These are phyloP conservation scores for Ammopiptanthus mongolicus DNA, from an alignment of 306 rosid species.

Conservation along the genomic window DNA sequence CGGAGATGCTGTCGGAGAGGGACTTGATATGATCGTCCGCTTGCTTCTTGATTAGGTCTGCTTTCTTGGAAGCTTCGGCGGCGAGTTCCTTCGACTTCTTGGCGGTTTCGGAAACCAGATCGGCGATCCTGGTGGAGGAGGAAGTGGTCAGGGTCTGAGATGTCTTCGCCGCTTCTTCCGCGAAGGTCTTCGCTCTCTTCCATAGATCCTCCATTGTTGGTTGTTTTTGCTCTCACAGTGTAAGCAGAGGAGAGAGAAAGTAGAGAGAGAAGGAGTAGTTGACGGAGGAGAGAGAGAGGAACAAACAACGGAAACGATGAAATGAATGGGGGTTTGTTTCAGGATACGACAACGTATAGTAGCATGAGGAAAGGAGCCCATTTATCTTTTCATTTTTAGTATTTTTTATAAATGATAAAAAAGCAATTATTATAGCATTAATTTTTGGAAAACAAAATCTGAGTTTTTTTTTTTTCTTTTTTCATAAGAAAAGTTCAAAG, in stretches of 20 bases:
- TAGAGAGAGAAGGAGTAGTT: neutral
- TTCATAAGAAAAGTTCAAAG: too few relatives aligned
- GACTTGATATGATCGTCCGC: slow-evolving; percentile 94
- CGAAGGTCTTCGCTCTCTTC: slow-evolving; percentile 83
- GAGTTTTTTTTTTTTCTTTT: too few relatives aligned
- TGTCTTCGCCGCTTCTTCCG: slow-evolving; percentile 91
- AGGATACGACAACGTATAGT: neutral
- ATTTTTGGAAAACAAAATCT: neutral
- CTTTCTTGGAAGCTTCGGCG: slow-evolving; percentile 89
- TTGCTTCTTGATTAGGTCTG: slow-evolving; percentile 77
- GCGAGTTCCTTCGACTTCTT: slow-evolving; percentile 90
- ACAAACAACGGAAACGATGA: neutral
- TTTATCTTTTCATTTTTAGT: neutral
- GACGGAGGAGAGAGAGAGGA: neutral
- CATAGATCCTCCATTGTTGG: slow-evolving; percentile 76
- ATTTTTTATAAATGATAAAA: too few relatives aligned
- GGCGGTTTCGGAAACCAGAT: slow-evolving; percentile 88
- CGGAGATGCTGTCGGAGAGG: slow-evolving; percentile 63
- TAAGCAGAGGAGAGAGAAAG: neutral
- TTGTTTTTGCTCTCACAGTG: neutral
- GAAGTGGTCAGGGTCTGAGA: slow-evolving; percentile 58
- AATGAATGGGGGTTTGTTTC: neutral
- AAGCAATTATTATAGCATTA: neutral
- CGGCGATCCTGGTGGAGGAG: slow-evolving; percentile 65
- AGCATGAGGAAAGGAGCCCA: neutral